Evolutionary conservation across 441 rosid species (phyloP).

Genomic region (Gossypium gossypioides): DNA sequence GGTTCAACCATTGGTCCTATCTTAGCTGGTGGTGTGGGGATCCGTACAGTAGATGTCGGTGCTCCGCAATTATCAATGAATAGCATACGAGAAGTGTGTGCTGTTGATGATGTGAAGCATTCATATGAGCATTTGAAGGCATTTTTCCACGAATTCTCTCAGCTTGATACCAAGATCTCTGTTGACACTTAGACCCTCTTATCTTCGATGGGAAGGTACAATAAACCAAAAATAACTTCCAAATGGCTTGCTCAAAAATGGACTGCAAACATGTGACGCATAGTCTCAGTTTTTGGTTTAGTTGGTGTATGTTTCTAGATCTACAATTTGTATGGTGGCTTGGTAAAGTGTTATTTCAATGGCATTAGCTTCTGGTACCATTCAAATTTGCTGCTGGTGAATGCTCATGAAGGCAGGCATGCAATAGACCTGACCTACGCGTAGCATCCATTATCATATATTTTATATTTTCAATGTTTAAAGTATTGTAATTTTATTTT

Average conservation of each 20-base stretch:
- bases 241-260: not conserved
- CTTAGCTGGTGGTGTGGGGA: conserved; percentile 84
- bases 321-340: not conserved
- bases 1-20: conserved; percentile 98
- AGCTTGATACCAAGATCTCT: conserved; percentile 53
- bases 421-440: too few species aligned
- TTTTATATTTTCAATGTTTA: too few species aligned
- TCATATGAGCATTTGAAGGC: conserved; percentile 89
- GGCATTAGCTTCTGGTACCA: too few species aligned
- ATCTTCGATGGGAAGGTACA: not conserved
- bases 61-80: conserved; percentile 96
- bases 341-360: too few species aligned
- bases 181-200: conserved; percentile 42
- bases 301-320: not conserved
- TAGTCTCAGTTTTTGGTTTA: not conserved
- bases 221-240: not conserved
- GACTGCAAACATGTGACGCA: not conserved
- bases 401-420: too few species aligned
- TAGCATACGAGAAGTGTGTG: conserved; percentile 96
- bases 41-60: conserved; percentile 91
- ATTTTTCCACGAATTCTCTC: conserved; percentile 55
- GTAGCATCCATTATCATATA: too few species aligned
- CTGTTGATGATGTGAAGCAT: conserved; percentile 69
- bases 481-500: too few species aligned
- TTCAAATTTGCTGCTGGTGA: too few species aligned